phyloP scores from a whole-genome alignment of 495 filamentous ascomycete species.

The Aspergillus indologenus region DNA sequence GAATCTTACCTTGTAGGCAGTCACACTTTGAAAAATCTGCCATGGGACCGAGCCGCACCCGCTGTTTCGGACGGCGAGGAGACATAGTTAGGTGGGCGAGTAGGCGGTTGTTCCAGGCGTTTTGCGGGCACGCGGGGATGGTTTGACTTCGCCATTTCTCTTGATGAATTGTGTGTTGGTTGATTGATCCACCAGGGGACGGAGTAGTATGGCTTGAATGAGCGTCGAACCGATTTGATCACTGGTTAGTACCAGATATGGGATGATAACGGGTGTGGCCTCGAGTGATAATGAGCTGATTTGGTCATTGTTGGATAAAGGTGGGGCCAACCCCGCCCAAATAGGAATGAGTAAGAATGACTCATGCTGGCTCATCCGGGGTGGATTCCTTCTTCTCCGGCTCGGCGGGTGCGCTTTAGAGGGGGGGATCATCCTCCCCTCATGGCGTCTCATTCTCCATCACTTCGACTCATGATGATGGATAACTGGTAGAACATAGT shows the following conservation, averaged over 20 bases:
- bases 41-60: constrained; percentile 56
- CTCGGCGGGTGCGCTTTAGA: constrained; percentile 8
- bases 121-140: constrained; percentile 41
- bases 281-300: no score
- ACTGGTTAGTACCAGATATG: no score
- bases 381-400: neutral
- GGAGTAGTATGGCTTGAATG: no score
- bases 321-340: neutral
- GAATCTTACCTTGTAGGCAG: no score
- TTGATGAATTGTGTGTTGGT: no score
- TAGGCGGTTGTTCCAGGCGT: constrained; percentile 42
- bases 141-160: constrained; percentile 17
- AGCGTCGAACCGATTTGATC: no score
- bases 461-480: constrained; percentile 15
- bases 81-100: no score
- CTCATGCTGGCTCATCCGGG: constrained; percentile 9
- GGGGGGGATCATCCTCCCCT: neutral
- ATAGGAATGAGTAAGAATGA: constrained; percentile 13
- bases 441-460: neutral
- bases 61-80: constrained; percentile 31
- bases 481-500: neutral
- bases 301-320: no score
- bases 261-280: no score
- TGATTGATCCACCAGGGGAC: no score
- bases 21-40: no score